Evolutionary conservation across 176 grass and related monocot species (phyloP).

Genomic region (Saccharum spontaneum): DNA sequence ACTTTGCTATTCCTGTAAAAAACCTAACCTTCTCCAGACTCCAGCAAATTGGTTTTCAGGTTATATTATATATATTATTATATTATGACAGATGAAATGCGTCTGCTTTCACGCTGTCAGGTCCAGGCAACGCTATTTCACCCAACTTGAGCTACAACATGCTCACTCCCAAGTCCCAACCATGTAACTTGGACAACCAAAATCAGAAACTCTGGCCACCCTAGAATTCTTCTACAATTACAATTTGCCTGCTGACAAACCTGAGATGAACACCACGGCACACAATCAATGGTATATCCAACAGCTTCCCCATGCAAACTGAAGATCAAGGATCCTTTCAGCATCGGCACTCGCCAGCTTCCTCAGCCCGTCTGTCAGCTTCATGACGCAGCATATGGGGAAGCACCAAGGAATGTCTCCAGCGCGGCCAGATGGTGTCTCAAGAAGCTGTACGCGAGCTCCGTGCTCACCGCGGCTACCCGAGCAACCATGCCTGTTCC

Average conservation of each 20-base stretch:
- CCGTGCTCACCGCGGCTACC: constrained; percentile 57
- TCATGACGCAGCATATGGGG: constrained; percentile 61
- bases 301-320: background rate
- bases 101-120: background rate
- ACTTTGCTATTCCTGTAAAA: no score
- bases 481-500: constrained; percentile 65
- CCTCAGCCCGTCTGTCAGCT: background rate
- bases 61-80: no score
- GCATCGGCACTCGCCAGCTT: background rate
- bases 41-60: no score
- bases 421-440: constrained; percentile 61
- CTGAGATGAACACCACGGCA: background rate
- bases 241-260: background rate
- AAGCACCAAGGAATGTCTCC: constrained; percentile 57
- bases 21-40: no score
- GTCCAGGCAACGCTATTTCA: background rate
- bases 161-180: background rate
- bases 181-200: background rate
- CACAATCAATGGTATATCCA: background rate
- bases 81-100: background rate
- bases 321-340: background rate
- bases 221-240: background rate
- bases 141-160: background rate
- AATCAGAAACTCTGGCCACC: background rate
- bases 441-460: constrained; percentile 70